A percentile compares a stretch with the other conserved stretches of the same genome.
Conservation (phyloP, 352 stramenopile species). For the Phytophthora tubulina region DNA sequence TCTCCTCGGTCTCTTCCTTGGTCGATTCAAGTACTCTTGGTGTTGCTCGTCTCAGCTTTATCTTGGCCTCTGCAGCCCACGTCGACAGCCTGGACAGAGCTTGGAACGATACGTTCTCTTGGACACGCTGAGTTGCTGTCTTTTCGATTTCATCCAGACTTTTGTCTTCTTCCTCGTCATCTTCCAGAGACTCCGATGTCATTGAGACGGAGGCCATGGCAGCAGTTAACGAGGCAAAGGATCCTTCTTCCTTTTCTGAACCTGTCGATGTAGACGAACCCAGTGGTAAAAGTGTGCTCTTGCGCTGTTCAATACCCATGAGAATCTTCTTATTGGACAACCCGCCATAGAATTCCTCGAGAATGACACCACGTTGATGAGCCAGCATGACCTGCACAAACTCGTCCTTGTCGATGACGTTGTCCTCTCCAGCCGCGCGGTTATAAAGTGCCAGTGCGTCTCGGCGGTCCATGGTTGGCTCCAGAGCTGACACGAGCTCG, state of each 20-base stretch:
- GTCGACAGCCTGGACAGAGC: conserved; percentile 63
- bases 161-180: conserved; percentile 44
- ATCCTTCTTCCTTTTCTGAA: conserved; percentile 63
- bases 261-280: conserved; percentile 22
- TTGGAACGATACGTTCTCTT: conserved; percentile 74
- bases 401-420: conserved; percentile 85
- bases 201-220: conserved; percentile 54
- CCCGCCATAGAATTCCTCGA: conserved; percentile 69
- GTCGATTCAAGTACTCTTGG: conserved; percentile 6
- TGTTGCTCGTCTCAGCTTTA: conserved; percentile 43
- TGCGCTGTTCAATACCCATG: conserved; percentile 58
- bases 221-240: conserved; percentile 63
- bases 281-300: conserved; percentile 42
- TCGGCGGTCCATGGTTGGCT: conserved; percentile 72
- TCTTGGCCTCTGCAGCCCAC: conserved; percentile 68
- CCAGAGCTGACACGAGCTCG: conserved; percentile 66
- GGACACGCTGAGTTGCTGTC: conserved; percentile 35
- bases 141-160: conserved; percentile 14
- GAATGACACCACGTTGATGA: conserved; percentile 72
- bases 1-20: conserved; percentile 22
- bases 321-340: conserved; percentile 68
- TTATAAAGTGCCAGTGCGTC: conserved; percentile 73
- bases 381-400: conserved; percentile 82
- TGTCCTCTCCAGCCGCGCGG: conserved; percentile 67
- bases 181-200: conserved; percentile 27